These are phyloP conservation scores for Beauveria sp. DNA, from an alignment of 2,329 filamentous ascomycete species.

Conservation along the genomic window DNA sequence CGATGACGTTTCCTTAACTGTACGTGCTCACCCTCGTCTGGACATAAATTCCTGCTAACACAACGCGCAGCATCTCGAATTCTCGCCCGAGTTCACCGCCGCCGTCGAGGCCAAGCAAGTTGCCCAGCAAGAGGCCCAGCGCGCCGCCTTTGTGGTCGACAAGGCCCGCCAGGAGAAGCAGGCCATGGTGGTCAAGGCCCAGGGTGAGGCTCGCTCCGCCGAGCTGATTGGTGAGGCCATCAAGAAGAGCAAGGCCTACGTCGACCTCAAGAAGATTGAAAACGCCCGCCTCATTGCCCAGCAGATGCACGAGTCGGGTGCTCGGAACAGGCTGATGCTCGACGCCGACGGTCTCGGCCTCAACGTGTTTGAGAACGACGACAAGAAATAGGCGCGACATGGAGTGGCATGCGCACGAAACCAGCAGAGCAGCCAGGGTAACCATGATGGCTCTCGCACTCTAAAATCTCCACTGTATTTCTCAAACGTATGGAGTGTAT, in stretches of 20 bases:
- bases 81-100: constrained; percentile 66
- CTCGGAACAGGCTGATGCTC: constrained; percentile 88
- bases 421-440: not conserved
- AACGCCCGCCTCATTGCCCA: constrained; percentile 86
- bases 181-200: constrained; percentile 93
- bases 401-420: not conserved
- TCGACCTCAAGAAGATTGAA: constrained; percentile 97
- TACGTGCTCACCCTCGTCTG: constrained; percentile 35
- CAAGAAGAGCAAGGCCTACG: constrained; percentile 97
- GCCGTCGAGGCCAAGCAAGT: constrained; percentile 69
- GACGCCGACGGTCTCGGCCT: constrained; percentile 86
- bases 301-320: constrained; percentile 76
- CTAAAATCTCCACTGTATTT: constrained; percentile 30
- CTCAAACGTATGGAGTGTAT: constrained; percentile 18
- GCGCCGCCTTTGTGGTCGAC: constrained; percentile 95
- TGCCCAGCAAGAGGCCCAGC: constrained; percentile 86
- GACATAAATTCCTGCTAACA: constrained; percentile 17
- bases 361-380: constrained; percentile 62
- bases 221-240: constrained; percentile 98
- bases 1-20: constrained; percentile 94
- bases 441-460: not conserved
- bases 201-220: constrained; percentile 96
- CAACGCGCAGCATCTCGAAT: constrained; percentile 53
- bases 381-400: constrained; percentile 34
- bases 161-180: constrained; percentile 99